Conservation (phyloP, 768 basidiomycete species). For the Collybia sp. region DNA sequence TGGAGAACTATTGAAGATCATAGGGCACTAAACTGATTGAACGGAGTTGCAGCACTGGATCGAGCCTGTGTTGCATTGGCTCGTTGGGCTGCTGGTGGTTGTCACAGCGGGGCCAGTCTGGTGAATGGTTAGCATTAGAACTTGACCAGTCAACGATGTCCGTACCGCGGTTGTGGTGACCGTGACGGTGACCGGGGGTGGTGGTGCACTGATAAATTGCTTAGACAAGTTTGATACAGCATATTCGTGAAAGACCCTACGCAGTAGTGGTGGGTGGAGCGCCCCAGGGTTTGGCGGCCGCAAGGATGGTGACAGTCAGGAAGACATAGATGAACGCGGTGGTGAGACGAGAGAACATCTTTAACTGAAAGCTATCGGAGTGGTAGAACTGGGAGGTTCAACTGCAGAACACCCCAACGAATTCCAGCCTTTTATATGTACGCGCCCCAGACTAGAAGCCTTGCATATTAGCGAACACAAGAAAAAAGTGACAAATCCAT, state of each 20-base stretch:
- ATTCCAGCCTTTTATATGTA: too few species aligned
- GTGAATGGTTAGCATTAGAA: background rate
- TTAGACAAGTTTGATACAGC: too few species aligned
- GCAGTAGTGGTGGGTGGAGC: constrained; percentile 6
- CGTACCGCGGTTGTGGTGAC: constrained; percentile 4
- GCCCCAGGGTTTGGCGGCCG: constrained; percentile 18
- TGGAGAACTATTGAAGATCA: too few species aligned
- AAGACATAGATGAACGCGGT: constrained; percentile 16
- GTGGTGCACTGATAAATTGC: too few species aligned
- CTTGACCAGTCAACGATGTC: background rate
- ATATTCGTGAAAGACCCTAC: background rate
- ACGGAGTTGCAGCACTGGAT: constrained; percentile 23
- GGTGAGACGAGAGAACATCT: constrained; percentile 20
- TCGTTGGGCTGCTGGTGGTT: constrained; percentile 15
- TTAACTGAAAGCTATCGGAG: constrained; percentile 2
- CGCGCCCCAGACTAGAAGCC: background rate
- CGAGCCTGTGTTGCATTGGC: constrained; percentile 25
- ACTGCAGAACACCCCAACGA: constrained; percentile 3
- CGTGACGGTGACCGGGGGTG: constrained; percentile 5
- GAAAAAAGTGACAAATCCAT: background rate
- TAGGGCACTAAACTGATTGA: constrained; percentile 5
- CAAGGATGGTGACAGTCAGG: constrained; percentile 19
- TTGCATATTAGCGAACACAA: background rate
- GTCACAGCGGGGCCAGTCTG: constrained; percentile 10
- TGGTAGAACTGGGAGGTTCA: constrained; percentile 8